phyloP scores from a whole-genome alignment of 2,329 filamentous ascomycete species.

The Chalaropsis thielavioides region DNA sequence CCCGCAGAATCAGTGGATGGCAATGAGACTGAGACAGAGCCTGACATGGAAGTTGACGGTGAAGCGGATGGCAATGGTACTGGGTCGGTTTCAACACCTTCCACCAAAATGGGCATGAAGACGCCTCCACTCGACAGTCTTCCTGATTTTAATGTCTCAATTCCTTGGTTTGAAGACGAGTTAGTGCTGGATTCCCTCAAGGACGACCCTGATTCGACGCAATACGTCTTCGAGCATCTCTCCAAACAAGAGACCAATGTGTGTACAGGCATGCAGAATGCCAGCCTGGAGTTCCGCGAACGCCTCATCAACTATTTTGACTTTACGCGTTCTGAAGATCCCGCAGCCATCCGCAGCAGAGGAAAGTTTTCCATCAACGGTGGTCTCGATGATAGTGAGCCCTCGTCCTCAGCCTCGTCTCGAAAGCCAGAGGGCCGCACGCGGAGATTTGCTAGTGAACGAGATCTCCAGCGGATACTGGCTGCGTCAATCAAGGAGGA shows the following conservation, averaged over 20 bases:
- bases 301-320: slow-evolving; percentile 32
- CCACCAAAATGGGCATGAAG: slow-evolving; percentile 30
- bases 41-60: slow-evolving; percentile 34
- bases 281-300: slow-evolving; percentile 5
- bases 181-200: slow-evolving; percentile 29
- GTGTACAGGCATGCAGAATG: not conserved
- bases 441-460: slow-evolving; percentile 52
- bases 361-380: slow-evolving; percentile 35
- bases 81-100: slow-evolving; percentile 28
- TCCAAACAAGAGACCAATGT: not conserved
- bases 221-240: slow-evolving; percentile 32
- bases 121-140: slow-evolving; percentile 43
- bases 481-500: slow-evolving; percentile 58
- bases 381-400: slow-evolving; percentile 21
- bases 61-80: slow-evolving; percentile 42
- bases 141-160: slow-evolving; percentile 29
- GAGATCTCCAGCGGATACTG: slow-evolving; percentile 57
- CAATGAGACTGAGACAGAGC: slow-evolving; percentile 17
- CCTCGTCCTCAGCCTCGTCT: slow-evolving; percentile 24
- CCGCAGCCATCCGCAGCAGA: slow-evolving; percentile 39
- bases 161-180: slow-evolving; percentile 12
- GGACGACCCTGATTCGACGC: slow-evolving; percentile 28
- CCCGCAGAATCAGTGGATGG: slow-evolving; percentile 19
- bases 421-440: slow-evolving; percentile 39
- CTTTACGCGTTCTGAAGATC: slow-evolving; percentile 42